Evolutionary conservation across 2,329 filamentous ascomycete genomes (phyloP).

Genomic region (Lecanoromycetidae sp.): DNA sequence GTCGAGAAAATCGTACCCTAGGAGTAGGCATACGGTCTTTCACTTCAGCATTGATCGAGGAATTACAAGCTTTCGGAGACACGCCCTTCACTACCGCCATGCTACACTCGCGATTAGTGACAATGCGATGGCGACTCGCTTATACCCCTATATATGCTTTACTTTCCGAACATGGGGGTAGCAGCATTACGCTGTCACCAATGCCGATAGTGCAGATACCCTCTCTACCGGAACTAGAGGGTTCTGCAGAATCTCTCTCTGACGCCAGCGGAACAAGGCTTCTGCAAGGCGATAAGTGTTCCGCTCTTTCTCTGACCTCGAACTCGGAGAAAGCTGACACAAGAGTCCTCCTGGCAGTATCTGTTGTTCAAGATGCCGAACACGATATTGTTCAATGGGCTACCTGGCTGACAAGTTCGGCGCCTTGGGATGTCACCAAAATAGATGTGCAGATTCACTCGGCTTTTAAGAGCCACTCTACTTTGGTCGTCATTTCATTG

Average conservation of each 20-base stretch:
- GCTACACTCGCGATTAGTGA: conserved; percentile 11
- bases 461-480: conserved; percentile 11
- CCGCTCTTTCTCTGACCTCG: background rate
- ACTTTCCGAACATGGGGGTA: conserved; percentile 10
- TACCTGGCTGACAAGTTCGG: conserved; percentile 4
- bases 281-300: background rate
- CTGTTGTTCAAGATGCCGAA: conserved; percentile 4
- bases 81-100: conserved; percentile 8
- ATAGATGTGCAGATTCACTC: conserved; percentile 6
- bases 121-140: background rate
- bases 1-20: conserved; percentile 2
- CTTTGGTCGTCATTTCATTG: conserved; percentile 10
- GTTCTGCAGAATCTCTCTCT: background rate
- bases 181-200: conserved; percentile 9
- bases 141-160: conserved; percentile 10
- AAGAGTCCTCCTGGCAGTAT: conserved; percentile 6
- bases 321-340: background rate
- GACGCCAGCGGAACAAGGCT: background rate
- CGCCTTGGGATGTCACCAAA: background rate
- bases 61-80: conserved; percentile 8
- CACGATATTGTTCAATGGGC: conserved; percentile 2
- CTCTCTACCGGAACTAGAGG: background rate
- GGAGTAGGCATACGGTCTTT: conserved; percentile 10
- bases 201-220: background rate
- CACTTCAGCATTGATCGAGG: conserved; percentile 10